These are phyloP conservation scores for Austroboletus eburneus DNA, from an alignment of 768 basidiomycete species.

Conservation along the genomic window DNA sequence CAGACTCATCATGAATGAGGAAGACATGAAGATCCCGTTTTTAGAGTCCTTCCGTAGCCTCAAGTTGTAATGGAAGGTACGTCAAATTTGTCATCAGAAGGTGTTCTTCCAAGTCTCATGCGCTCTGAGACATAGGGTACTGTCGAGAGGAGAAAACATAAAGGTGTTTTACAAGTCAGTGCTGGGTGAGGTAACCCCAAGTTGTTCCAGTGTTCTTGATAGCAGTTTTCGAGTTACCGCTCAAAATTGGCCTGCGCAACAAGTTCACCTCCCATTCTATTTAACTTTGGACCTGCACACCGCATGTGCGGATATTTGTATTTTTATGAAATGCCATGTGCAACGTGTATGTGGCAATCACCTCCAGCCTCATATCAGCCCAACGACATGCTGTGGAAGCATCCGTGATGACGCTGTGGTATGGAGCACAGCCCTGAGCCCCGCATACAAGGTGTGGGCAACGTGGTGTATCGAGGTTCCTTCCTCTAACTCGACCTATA, in stretches of 20 bases:
- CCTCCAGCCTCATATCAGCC: conserved; percentile 10
- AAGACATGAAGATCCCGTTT: conserved; percentile 2
- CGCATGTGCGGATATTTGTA: not conserved
- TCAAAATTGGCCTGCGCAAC: not conserved
- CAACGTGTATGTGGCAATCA: conserved; percentile 10
- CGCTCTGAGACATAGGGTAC: not conserved
- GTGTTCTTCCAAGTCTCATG: no score
- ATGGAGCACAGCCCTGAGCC: not conserved
- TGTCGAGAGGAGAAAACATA: not conserved
- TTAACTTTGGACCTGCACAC: not conserved
- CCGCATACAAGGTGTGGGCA: conserved; percentile 2
- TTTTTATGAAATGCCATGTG: not conserved
- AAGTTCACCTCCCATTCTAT: not conserved
- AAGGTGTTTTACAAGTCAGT: no score
- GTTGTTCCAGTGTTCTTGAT: no score
- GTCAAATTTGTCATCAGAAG: not conserved
- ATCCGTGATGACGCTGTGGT: conserved; percentile 1
- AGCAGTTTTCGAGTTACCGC: no score
- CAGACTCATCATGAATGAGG: conserved; percentile 9
- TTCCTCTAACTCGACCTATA: conserved; percentile 8
- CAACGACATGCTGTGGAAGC: conserved; percentile 4
- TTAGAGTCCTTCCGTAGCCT: not conserved
- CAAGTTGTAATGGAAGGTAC: not conserved
- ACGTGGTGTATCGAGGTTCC: not conserved
- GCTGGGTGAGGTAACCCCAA: no score